Conservation (phyloP, 225 moss, liverwort and hornwort genomes). For the Antitrichia curtipendula region DNA sequence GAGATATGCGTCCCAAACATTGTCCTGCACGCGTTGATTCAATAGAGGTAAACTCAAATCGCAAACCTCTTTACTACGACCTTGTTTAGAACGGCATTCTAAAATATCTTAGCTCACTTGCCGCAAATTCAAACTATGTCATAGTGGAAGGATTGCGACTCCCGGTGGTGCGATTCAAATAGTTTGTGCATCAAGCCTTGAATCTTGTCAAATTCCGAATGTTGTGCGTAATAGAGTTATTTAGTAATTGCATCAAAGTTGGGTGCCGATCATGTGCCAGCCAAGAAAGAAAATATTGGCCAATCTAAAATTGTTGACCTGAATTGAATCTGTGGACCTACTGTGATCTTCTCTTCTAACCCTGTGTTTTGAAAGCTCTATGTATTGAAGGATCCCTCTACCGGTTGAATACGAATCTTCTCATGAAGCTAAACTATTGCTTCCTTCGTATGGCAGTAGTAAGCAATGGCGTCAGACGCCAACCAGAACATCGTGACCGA, state of each 20-base stretch:
- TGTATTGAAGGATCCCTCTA: neutral
- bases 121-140: neutral
- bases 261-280: neutral
- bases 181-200: neutral
- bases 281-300: neutral
- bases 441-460: neutral
- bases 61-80: neutral
- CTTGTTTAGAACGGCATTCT: neutral
- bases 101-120: neutral
- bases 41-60: neutral
- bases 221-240: neutral
- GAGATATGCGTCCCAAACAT: neutral
- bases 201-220: neutral
- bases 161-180: neutral
- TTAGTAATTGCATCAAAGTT: neutral
- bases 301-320: neutral
- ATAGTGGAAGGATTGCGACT: neutral
- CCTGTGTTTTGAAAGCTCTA: neutral
- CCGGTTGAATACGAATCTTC: neutral
- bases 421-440: neutral
- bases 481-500: conserved; percentile 10
- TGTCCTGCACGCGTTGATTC: neutral
- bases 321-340: neutral
- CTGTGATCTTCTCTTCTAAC: neutral
- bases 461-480: neutral